Conservation (phyloP, 176 grass and related monocot species). For the Hsuehochloa calcarea region DNA sequence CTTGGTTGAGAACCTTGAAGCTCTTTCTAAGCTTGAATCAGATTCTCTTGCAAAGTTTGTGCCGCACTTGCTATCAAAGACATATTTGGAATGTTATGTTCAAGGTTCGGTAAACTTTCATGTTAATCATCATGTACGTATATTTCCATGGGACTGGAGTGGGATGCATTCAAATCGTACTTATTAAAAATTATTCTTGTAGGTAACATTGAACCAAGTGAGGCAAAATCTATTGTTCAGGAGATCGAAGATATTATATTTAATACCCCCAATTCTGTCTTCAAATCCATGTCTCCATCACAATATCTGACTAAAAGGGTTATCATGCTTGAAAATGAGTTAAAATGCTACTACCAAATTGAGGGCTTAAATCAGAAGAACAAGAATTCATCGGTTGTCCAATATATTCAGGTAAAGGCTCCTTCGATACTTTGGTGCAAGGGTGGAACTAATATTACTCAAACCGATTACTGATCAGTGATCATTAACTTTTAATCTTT, state of each 20-base stretch:
- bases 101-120: constrained; percentile 49
- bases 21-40: constrained; percentile 65
- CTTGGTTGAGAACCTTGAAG: constrained; percentile 64
- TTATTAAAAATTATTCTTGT: constrained; percentile 20
- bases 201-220: constrained; percentile 86
- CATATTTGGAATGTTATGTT: constrained; percentile 80
- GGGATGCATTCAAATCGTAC: not conserved
- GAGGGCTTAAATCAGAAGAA: constrained; percentile 78
- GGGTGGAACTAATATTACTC: not conserved
- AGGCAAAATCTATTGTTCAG: constrained; percentile 65
- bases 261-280: constrained; percentile 53
- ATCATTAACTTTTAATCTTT: not conserved
- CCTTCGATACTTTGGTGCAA: not conserved
- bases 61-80: constrained; percentile 60
- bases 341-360: constrained; percentile 64
- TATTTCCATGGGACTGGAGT: constrained; percentile 5
- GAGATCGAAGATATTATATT: constrained; percentile 78
- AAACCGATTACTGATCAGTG: not conserved
- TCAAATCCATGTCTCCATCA: constrained; percentile 72
- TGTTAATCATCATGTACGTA: constrained; percentile 1
- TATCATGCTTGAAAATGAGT: constrained; percentile 75
- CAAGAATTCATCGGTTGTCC: constrained; percentile 82
- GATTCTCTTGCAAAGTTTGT: constrained; percentile 60
- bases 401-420: constrained; percentile 86
- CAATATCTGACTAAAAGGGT: constrained; percentile 67